Evolutionary conservation across 1,139 yeast species (phyloP), one percentile per base, ranked within the genome.

Genomic region (Hanseniaspora uvarum): DNA sequence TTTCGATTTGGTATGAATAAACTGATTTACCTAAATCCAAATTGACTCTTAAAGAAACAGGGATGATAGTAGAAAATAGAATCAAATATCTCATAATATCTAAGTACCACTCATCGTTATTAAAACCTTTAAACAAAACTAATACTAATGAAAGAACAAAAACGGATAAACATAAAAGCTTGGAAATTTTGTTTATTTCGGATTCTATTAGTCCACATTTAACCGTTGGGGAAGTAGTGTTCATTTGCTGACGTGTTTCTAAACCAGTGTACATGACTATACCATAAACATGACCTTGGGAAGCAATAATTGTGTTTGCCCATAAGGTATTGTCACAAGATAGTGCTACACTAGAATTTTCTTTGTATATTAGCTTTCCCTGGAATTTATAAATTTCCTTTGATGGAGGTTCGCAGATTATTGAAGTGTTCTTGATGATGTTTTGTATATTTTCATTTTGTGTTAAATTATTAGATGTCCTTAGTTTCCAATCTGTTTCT

Each of bases 231-330:
- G 77, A 76, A 1, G 96, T 83, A 1, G 97, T 89, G 68, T 92
- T 92, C 82, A 89, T 77, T 49, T 94, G 86, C 68, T 89, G 97
- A 59, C 98, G 79, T 0, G 98, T 94, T 63, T 92, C 97, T 36
- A 72, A 69, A 19, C 99, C 99, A 0, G 98, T 92, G 66, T 89
- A 94, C 1, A 87, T 72, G 21, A 94, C 80, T 62, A 92, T 80
- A 1, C 95, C 98, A 38, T 88, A 72, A 14, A 94, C 94, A 3
- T 87, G 77, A 8, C 97, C 97, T 33, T 62, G 61, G 0, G 95
- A 85, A 0, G 98, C 98, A 34, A 94, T 72, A 0, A 94, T 96
- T 0, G 99, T 92, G 65, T 94, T 94, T 11, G 97, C 97, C 99
- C 99, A 94, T 63, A 94, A 69, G 0, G 98, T 87, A 64, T 92